Evolutionary conservation across 495 filamentous ascomycete genomes (phyloP).

Genomic region (Podospora fimiseda): DNA sequence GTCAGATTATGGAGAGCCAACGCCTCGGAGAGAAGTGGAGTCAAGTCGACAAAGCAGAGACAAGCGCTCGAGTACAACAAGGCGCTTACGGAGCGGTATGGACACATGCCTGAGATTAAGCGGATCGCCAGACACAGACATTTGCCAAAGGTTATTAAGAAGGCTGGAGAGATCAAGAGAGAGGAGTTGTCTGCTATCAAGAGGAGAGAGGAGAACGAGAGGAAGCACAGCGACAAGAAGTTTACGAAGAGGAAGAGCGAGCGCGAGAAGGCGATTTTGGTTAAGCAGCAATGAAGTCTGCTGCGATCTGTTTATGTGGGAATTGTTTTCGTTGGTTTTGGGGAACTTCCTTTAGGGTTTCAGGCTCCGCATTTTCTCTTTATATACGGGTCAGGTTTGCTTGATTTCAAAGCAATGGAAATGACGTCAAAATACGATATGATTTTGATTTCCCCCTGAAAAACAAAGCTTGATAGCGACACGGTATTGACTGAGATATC

Average conservation of each 20-base stretch:
- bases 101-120: constrained; percentile 92
- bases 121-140: constrained; percentile 88
- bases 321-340: no score
- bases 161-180: constrained; percentile 91
- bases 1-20: constrained; percentile 85
- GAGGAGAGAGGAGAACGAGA: constrained; percentile 86
- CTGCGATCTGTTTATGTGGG: no score
- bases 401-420: no score
- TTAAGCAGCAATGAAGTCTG: constrained; percentile 65
- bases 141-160: constrained; percentile 91
- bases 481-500: no score
- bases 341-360: no score
- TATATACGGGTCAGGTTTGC: no score
- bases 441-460: no score
- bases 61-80: constrained; percentile 89
- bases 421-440: no score
- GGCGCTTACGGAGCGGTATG: constrained; percentile 73
- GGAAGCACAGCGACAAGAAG: constrained; percentile 80
- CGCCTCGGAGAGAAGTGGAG: constrained; percentile 75
- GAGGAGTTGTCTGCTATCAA: constrained; percentile 84
- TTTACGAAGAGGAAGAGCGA: constrained; percentile 67
- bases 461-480: no score
- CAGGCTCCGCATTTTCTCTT: no score
- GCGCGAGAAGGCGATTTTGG: constrained; percentile 89
- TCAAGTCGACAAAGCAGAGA: constrained; percentile 77